A percentile compares a stretch with the other conserved stretches of the same genome.
Evolutionary conservation across 2,329 filamentous ascomycete species (phyloP).

Genomic region (Penicillium sclerotiorum): DNA sequence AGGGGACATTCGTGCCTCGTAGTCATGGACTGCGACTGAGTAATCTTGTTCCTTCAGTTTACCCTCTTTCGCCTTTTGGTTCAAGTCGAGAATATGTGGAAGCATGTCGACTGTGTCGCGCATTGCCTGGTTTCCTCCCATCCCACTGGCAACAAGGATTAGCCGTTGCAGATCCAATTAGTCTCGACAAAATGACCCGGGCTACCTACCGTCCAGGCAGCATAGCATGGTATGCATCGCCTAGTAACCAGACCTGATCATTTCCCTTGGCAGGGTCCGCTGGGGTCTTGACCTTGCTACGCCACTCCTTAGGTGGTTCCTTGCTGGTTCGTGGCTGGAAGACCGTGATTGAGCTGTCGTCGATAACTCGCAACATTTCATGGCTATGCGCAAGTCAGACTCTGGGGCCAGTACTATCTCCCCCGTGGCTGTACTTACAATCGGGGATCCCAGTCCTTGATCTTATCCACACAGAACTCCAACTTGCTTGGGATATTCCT

Average conservation of each 20-base stretch:
- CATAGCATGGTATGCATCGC: background rate
- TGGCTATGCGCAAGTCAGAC: no score
- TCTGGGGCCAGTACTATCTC: no score
- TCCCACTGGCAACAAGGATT: background rate
- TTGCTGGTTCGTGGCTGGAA: background rate
- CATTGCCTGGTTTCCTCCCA: slow-evolving; percentile 2
- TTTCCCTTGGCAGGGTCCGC: background rate
- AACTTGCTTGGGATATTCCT: background rate
- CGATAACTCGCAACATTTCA: background rate
- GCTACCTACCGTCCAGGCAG: background rate
- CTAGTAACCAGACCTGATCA: background rate
- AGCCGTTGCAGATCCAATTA: background rate
- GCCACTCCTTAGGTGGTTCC: background rate
- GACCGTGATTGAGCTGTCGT: background rate
- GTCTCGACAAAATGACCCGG: no score
- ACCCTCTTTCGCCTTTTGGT: background rate
- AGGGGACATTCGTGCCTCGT: background rate
- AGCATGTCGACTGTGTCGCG: background rate
- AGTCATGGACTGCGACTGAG: background rate
- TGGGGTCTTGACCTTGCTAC: background rate
- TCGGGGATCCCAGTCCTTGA: background rate
- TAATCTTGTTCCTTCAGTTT: background rate
- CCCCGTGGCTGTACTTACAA: no score
- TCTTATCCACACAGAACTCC: background rate
- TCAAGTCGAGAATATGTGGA: background rate